Evolutionary conservation across 768 basidiomycete genomes (phyloP).

Genomic region (Tylopilus subfusipes): DNA sequence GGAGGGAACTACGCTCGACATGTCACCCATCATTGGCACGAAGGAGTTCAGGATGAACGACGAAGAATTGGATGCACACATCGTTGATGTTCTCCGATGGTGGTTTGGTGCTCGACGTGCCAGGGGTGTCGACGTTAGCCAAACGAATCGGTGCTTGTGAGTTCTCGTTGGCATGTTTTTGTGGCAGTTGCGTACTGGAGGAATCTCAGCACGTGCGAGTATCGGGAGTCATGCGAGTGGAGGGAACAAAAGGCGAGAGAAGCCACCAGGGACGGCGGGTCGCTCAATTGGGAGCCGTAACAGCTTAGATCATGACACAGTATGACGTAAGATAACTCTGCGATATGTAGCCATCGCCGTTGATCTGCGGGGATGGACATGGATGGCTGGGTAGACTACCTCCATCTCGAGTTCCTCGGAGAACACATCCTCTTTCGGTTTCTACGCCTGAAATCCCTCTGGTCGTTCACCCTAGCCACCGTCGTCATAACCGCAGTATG

Average conservation of each 20-base stretch:
- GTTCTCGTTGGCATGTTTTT: conserved; percentile 24
- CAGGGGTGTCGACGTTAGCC: conserved; percentile 60
- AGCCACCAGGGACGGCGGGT: not conserved
- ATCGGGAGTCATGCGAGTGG: conserved; percentile 77
- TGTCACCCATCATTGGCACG: conserved; percentile 57
- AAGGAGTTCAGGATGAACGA: conserved; percentile 58
- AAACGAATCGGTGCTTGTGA: conserved; percentile 65
- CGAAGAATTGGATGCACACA: conserved; percentile 46
- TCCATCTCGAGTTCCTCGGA: conserved; percentile 41
- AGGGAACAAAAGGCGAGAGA: conserved; percentile 49
- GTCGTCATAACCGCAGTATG: conserved; percentile 48
- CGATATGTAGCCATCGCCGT: too few relatives aligned
- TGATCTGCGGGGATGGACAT: too few relatives aligned
- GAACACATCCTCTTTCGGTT: conserved; percentile 44
- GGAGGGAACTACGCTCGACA: not conserved
- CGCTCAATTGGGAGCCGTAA: not conserved
- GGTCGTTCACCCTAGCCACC: conserved; percentile 45
- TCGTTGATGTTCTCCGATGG: conserved; percentile 59
- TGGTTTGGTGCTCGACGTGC: conserved; percentile 73
- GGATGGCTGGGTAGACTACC: conserved; percentile 47
- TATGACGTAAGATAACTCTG: conserved; percentile 11
- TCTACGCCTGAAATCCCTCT: conserved; percentile 45
- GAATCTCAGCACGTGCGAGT: conserved; percentile 62
- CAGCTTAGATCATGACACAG: not conserved
- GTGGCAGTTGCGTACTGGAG: not conserved